Base-by-base conservation (phyloP, 495 filamentous ascomycete genomes). In the Penicillium argentinense region DNA sequence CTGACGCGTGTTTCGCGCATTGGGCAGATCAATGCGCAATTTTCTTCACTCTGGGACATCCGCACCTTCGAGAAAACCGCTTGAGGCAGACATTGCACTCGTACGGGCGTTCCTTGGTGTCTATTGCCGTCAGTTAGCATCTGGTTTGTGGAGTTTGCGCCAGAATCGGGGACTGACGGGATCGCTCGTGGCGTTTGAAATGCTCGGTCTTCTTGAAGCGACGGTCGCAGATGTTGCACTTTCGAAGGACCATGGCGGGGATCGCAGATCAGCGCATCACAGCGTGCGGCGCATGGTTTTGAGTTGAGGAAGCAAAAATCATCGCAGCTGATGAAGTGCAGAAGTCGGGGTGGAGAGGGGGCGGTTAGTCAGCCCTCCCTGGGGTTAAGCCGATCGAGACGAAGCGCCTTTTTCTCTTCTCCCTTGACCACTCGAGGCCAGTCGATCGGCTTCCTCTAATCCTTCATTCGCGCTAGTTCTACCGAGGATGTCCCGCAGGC, bases 201-300 rank as follows among this genome's bases (percentile, higher is more conserved):
- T 79, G 76, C 53, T 79, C 76, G 13, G 74, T 75, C 59, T 79
- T 79, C 54, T 72, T 73, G 63, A 77, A 79, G 41, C 66, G 70
- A 36, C 74, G 66, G 45, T 75, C 73, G 62, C 76, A 79, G 45
- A 76, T 70, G 27, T 56, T 66, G 50, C 76, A 79, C 59, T 77
- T 73, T 60, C 66, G 70, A 44, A 75, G 56, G 52, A 75, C 71
- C 72, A 76, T 74, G 66, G 54, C 60, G 60, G 28, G 44, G 37
- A 45, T 45, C 47, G 47, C 54, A 32, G 33, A 41, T 49, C n/a
- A 45, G 45, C 38, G 42, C 39, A 53, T 49, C 23, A 53, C 41
- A 40, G 29, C 36, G 27, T 11, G 14, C 19, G 30, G 32, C 1
- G 21, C 45, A 56, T 36, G 32, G 12, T 45, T 39, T 22, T 25